Percentiles rank a stretch among this genome's conserved stretches.
Evolutionary conservation across 805 yeast genomes (phyloP).

Genomic region (Ogataea corticis): DNA sequence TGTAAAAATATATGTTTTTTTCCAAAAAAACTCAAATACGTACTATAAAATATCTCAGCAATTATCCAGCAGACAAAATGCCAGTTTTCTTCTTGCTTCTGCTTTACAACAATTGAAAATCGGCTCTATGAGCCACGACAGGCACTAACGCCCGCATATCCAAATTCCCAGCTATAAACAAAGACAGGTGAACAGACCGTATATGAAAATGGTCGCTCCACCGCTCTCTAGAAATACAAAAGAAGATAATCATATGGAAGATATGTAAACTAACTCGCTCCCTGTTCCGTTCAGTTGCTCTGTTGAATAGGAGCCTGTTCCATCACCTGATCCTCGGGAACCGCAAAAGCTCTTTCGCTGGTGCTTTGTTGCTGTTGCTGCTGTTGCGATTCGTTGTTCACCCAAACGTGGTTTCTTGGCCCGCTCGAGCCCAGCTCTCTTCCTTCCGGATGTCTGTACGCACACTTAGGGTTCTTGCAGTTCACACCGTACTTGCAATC

Average conservation of each 20-base stretch:
- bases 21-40: too few relatives aligned
- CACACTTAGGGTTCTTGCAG: constrained; percentile 72
- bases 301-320: constrained; percentile 52
- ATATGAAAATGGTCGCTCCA: not conserved
- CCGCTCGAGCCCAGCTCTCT: constrained; percentile 40
- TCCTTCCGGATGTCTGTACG: constrained; percentile 82
- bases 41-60: too few relatives aligned
- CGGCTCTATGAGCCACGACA: not conserved
- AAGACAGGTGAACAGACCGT: not conserved
- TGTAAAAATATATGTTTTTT: too few relatives aligned
- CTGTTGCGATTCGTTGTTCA: constrained; percentile 23
- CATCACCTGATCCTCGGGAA: constrained; percentile 70
- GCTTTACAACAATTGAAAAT: too few relatives aligned
- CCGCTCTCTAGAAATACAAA: constrained; percentile 4
- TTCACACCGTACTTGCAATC: constrained; percentile 77
- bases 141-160: not conserved
- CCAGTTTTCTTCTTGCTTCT: too few relatives aligned
- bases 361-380: constrained; percentile 36
- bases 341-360: constrained; percentile 71
- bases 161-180: constrained; percentile 6
- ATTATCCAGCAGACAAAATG: too few relatives aligned
- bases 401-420: constrained; percentile 35
- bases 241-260: not conserved
- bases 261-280: not conserved
- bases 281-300: not conserved